Percentiles rank a stretch among this genome's conserved stretches.
Conservation (phyloP, 169 alveolate species). For the Plasmodium adleri region DNA sequence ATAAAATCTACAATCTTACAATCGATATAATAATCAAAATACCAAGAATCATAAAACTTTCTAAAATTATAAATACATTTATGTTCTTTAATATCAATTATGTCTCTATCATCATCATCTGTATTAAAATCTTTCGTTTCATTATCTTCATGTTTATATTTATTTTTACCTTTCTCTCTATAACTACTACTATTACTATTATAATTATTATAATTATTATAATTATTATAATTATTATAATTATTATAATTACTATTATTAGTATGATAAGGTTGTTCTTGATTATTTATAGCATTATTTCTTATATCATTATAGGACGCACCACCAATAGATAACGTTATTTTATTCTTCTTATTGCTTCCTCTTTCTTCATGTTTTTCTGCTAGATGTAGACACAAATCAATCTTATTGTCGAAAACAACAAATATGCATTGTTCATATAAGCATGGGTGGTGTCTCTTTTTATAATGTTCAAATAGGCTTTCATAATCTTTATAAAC, state of each 20-base stretch:
- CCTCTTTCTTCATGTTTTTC: slow-evolving; percentile 76
- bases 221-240: too few species aligned
- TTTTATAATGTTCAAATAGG: slow-evolving; percentile 78
- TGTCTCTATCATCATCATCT: slow-evolving; percentile 12
- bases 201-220: not conserved
- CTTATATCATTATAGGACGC: slow-evolving; percentile 68
- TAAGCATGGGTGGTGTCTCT: slow-evolving; percentile 80
- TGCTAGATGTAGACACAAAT: slow-evolving; percentile 79
- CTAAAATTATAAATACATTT: slow-evolving; percentile 72
- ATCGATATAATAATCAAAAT: slow-evolving; percentile 67
- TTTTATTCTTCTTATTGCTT: slow-evolving; percentile 40
- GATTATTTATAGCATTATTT: slow-evolving; percentile 6
- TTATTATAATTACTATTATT: not conserved
- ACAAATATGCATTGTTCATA: slow-evolving; percentile 83
- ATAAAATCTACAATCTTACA: slow-evolving; percentile 42
- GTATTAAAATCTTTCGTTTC: not conserved
- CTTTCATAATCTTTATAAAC: slow-evolving; percentile 79
- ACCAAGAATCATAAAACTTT: slow-evolving; percentile 68
- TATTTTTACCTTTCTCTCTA: not conserved
- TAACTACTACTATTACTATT: not conserved
- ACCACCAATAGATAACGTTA: slow-evolving; percentile 62
- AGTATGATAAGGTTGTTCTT: not conserved
- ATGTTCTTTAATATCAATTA: slow-evolving; percentile 30
- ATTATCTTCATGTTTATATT: not conserved
- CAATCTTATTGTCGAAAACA: slow-evolving; percentile 81